phyloP scores from a whole-genome alignment of 1,139 yeast genomes.

The Geotrichum cucujoidarum region DNA sequence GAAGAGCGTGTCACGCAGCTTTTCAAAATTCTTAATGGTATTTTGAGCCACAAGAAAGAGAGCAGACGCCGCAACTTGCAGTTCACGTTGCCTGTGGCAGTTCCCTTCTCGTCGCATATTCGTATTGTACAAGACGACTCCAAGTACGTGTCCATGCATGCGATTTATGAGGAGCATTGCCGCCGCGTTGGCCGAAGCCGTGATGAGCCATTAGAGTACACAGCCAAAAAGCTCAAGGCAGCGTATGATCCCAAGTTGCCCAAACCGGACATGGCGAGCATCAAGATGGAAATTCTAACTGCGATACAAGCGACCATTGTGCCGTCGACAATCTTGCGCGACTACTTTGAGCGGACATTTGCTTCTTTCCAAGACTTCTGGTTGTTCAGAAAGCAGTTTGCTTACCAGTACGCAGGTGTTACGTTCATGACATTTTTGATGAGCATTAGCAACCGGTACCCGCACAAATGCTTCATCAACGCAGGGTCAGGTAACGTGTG shows the following conservation, averaged over 20 bases:
- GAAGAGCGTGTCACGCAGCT: constrained; percentile 93
- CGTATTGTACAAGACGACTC: constrained; percentile 84
- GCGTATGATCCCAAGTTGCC: constrained; percentile 91
- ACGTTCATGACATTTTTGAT: constrained; percentile 90
- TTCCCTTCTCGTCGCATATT: constrained; percentile 92
- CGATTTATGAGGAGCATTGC: constrained; percentile 85
- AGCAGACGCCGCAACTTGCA: constrained; percentile 79
- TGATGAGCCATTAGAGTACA: constrained; percentile 86
- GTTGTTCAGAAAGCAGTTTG: constrained; percentile 92
- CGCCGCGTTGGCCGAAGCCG: constrained; percentile 66
- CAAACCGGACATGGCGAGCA: constrained; percentile 83
- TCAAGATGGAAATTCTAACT: constrained; percentile 83
- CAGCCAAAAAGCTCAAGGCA: constrained; percentile 80
- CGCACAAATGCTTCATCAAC: constrained; percentile 85
- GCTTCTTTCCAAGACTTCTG: constrained; percentile 89
- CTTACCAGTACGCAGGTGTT: constrained; percentile 94
- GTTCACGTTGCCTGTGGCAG: constrained; percentile 85
- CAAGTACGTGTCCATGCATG: constrained; percentile 73
- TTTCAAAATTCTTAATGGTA: constrained; percentile 81
- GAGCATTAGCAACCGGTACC: constrained; percentile 90
- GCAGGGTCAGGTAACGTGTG: constrained; percentile 82
- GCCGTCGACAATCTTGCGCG: constrained; percentile 78
- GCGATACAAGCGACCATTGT: constrained; percentile 84
- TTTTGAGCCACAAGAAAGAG: constrained; percentile 75
- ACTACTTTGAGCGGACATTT: constrained; percentile 59